Evolutionary conservation across 75 land plant genomes (phyloP), one percentile per base, ranked within the genome.

Genomic region (Chamaecyparis obtusa): DNA sequence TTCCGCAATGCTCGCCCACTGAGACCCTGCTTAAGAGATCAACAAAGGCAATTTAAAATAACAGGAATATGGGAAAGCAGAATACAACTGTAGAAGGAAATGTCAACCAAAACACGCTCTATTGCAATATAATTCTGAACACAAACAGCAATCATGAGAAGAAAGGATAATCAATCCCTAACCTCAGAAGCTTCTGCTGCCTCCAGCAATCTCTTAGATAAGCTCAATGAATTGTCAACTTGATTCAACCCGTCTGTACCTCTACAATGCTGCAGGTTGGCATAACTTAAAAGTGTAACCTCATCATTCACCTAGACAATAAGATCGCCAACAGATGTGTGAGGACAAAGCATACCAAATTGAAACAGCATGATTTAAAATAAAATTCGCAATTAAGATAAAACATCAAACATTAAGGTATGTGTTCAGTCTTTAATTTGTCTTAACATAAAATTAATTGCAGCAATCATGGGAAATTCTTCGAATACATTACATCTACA

Each of bases 1-100:
- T 97, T 97, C 76, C 99, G 92, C 55, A 97, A 86, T 14, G 95
- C 77, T 86, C 99, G 86, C 86, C 99, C 98, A 81, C 96, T 96
- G 46, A 94, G 90, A 21, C 99, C 98, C 98, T 96, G 91, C 17
- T 49, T 56, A 86, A 56, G 39, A 88, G 19, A 55, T 39, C 79
- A 49, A 80, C 19, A 84, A 82, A 57, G 36, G 60, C 57, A 78
- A 49, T 41, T 8, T 41, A 86, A 78, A 85, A 85, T 84, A 84
- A 84, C 21, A 33, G 2, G 21, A 54, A 55, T 24, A 84, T 14
- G 17, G 56, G 57, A 83, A 46, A 44, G 32, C 80, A 41, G 7
- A 46, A 81, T 44, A 46, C 83, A 81, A 46, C 24, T 46, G 54
- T 11, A n/a, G 2, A 81, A 24, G 14, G 51, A 81, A 79, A 81